These are phyloP conservation scores for Alternaria solani DNA, from an alignment of 2,329 filamentous ascomycete species.

Conservation along the genomic window DNA sequence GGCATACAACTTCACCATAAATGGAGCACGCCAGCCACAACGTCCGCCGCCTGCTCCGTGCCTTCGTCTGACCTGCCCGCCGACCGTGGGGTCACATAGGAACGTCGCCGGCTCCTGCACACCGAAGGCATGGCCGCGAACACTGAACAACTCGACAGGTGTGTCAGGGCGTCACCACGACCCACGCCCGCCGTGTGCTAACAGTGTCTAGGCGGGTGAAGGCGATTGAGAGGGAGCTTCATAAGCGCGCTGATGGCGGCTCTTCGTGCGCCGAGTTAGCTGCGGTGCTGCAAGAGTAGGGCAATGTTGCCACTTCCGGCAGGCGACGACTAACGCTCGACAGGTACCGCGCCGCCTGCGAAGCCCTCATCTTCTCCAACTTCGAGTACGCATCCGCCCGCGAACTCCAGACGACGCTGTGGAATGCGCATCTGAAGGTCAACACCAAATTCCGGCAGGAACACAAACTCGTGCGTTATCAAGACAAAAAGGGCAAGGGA, in stretches of 20 bases:
- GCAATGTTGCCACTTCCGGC: constrained; percentile 8
- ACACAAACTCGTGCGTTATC: constrained; percentile 34
- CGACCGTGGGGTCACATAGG: constrained; percentile 60
- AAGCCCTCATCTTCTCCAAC: constrained; percentile 76
- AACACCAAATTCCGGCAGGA: constrained; percentile 80
- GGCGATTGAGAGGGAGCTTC: constrained; percentile 60
- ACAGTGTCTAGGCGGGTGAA: constrained; percentile 51
- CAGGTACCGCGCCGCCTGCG: constrained; percentile 75
- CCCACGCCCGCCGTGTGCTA: constrained; percentile 23
- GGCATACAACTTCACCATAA: constrained; percentile 56
- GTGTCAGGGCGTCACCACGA: constrained; percentile 24
- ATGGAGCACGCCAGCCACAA: constrained; percentile 64
- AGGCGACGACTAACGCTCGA: constrained; percentile 27
- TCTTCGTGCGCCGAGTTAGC: constrained; percentile 61
- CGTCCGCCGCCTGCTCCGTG: constrained; percentile 58
- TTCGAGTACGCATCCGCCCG: constrained; percentile 70
- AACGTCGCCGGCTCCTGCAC: constrained; percentile 34
- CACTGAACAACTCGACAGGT: constrained; percentile 63
- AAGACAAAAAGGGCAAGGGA: neutral
- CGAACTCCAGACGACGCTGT: constrained; percentile 75
- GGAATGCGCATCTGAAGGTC: constrained; percentile 79
- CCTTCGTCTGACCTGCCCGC: constrained; percentile 66
- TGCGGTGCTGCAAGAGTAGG: constrained; percentile 51
- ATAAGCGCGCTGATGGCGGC: constrained; percentile 59
- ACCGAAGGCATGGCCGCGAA: constrained; percentile 55